Evolutionary conservation across 2,329 filamentous ascomycete genomes (phyloP), one percentile per base, ranked within the genome.

Genomic region (Neocucurbitaria cava): DNA sequence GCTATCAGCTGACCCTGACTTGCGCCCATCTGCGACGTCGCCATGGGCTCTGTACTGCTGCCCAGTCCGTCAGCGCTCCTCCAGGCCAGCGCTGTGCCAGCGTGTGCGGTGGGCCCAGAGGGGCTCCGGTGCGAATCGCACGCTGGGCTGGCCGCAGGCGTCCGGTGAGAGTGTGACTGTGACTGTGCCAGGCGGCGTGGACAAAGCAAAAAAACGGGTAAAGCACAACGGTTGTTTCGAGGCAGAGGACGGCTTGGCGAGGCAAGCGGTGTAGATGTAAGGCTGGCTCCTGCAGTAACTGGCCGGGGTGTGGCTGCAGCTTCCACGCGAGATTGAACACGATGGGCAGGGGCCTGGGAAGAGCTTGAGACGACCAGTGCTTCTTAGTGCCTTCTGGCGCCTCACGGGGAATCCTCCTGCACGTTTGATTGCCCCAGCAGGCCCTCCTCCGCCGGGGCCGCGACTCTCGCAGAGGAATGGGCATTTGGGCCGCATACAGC

Each of bases 241-340:
- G 48, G 54, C 62, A 65, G 58, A 49, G 56, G 55, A 54, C 52
- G 44, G 62, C 67, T 30, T 43, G 41, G 41, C 41, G 15, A 43
- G 20, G 41, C 41, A 43, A 61, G 69, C 70, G 65, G 70, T 69
- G 69, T 68, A 59, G 65, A 68, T 60, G 48, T 74, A 74, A 74
- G 72, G 73, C 72, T 75, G 71, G 70, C 52, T 54, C 23, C 11
- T 64, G 65, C 69, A 66, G 63, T 62, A 52, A 66, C 67, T 62
- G 66, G 61, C 54, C 56, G 62, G 67, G 63, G 38, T 39, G 63
- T 64, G 60, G 64, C 66, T 71, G 69, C 68, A 71, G 59, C 62
- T 69, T 64, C 72, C 73, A 74, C 73, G 73, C 71, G 72, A 75
- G 70, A 71, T 69, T 57, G 28, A 62, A 65, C 58, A 65, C 54